phyloP scores from a whole-genome alignment of 2,329 filamentous ascomycete species.

The Zasmidium citrigriseum region DNA sequence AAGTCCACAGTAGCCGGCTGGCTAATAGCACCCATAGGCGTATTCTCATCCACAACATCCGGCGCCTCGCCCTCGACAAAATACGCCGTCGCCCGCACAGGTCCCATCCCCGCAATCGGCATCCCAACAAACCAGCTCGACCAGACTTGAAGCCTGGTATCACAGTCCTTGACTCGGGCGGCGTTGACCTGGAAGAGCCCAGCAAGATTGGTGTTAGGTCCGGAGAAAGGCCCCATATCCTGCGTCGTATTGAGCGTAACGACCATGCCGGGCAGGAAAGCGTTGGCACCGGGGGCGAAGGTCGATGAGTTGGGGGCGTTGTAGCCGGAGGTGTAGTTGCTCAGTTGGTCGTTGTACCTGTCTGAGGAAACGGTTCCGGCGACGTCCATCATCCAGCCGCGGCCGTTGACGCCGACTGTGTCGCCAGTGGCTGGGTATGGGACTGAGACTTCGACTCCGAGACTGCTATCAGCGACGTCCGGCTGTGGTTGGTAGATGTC shows the following conservation, averaged over 20 bases:
- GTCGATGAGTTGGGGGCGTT: not conserved
- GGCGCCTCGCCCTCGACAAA: not conserved
- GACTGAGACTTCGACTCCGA: not conserved
- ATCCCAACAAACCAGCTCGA: not conserved
- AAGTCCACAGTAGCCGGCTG: not conserved
- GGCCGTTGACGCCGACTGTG: not conserved
- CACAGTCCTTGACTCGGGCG: not conserved
- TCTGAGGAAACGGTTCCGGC: not conserved
- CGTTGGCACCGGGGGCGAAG: not conserved
- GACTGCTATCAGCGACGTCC: not conserved
- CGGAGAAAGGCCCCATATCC: not conserved
- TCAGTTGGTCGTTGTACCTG: not conserved
- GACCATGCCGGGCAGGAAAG: not conserved
- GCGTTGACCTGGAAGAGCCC: not conserved
- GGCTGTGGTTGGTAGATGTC: not conserved
- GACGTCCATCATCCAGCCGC: not conserved
- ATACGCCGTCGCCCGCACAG: not conserved
- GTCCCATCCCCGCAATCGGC: not conserved
- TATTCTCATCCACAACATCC: not conserved
- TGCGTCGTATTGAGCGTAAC: not conserved
- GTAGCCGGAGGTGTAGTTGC: not conserved
- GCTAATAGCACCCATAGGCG: not conserved
- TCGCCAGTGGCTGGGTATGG: not conserved
- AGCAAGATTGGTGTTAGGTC: not conserved
- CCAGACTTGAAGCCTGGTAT: not conserved